Base-by-base conservation (phyloP, 768 basidiomycete species). In the Tulasnella sp. region DNA sequence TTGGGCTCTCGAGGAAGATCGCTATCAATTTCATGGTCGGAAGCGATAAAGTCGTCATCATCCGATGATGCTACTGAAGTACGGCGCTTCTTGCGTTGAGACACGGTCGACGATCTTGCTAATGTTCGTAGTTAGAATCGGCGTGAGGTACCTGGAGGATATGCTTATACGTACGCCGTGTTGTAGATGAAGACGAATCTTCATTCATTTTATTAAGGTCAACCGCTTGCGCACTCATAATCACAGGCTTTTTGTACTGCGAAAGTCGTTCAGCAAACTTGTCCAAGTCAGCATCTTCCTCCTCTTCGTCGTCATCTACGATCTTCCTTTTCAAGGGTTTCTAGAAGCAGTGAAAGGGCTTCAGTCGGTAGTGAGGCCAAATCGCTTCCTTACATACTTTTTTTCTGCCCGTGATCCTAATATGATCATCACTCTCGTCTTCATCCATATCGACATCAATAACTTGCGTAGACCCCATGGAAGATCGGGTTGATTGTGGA, bases 361-460 rank as follows among this genome's bases (percentile, higher is more conserved):
- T 27, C 19, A 7, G n/a, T n/a, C n/a, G n/a, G n/a, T n/a, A n/a
- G n/a, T n/a, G n/a, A n/a, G n/a, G n/a, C n/a, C n/a, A n/a, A n/a
- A n/a, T n/a, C n/a, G n/a, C n/a, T n/a, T n/a, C n/a, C 24, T 8
- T 2, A 24, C 45, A 29, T 31, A 45, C 48, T n/a, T 19, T 55
- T 45, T 37, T 45, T 34, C 64, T n/a, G n/a, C n/a, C n/a, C n/a
- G n/a, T n/a, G n/a, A n/a, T 63, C 2, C 62, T 45, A 4, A 60
- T 60, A n/a, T 63, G 65, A 10, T 65, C 66, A 5, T 65, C 67
- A n/a, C 72, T 71, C 32, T 73, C 73, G 7, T 75, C 73, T 5
- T 70, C 54, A 22, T 51, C 43, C 77, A 84, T 79, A 60, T 86
- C 83, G 8, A 87, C 72, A 57, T 88, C 83, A 51, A 86, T 74